Conservation (phyloP, 2,329 filamentous ascomycete genomes). For the Daldinia sp. region DNA sequence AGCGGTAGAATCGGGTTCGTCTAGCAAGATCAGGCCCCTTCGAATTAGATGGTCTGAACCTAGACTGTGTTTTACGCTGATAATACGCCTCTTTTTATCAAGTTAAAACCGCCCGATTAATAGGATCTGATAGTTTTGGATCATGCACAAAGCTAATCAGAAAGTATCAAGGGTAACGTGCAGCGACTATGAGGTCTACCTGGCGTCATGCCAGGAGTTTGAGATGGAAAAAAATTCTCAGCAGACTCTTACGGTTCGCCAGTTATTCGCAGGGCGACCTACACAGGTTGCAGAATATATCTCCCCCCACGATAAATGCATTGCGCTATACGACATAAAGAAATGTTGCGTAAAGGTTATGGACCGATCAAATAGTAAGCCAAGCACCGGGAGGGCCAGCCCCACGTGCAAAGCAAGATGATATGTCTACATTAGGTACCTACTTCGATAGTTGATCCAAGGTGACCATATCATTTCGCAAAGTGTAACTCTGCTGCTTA, state of each 20-base stretch:
- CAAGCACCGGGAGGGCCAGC: too few species aligned
- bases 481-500: not conserved
- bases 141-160: not conserved
- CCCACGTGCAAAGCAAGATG: not conserved
- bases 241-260: not conserved
- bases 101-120: not conserved
- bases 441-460: not conserved
- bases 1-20: not conserved
- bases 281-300: not conserved
- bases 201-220: not conserved
- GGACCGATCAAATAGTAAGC: not conserved
- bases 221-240: not conserved
- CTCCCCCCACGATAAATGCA: too few species aligned
- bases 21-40: not conserved
- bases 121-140: not conserved
- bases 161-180: not conserved
- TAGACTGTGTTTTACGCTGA: not conserved
- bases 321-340: not conserved
- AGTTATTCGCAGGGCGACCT: not conserved
- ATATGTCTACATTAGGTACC: not conserved
- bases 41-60: not conserved
- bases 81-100: not conserved
- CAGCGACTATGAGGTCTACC: not conserved
- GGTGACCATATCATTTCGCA: not conserved
- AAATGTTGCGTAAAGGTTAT: not conserved